A percentile compares a stretch with the other conserved stretches of the same genome.
These are phyloP conservation scores for Myriangium duriaei DNA, from an alignment of 2,329 filamentous ascomycete genomes.

Conservation along the genomic window DNA sequence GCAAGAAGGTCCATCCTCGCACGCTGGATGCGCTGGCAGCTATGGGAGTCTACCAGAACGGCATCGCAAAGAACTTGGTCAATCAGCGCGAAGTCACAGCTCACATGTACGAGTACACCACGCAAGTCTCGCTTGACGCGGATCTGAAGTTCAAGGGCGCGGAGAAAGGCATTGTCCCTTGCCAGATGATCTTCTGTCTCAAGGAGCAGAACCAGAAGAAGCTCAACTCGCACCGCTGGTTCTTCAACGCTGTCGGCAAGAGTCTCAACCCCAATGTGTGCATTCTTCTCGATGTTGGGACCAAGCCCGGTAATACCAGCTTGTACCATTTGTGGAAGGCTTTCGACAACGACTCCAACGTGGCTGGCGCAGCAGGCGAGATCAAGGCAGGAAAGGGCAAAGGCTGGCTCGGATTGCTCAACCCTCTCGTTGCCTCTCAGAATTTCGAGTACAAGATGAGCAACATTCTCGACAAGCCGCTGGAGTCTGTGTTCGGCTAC, in stretches of 20 bases:
- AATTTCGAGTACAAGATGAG: constrained; percentile 99
- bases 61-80: constrained; percentile 96
- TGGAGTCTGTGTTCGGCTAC: constrained; percentile 95
- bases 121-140: constrained; percentile 87
- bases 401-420: constrained; percentile 68
- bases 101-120: constrained; percentile 98
- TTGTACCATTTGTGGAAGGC: constrained; percentile 99
- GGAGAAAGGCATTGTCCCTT: constrained; percentile 96
- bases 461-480: constrained; percentile 93
- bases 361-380: constrained; percentile 91
- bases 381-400: constrained; percentile 95
- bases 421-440: constrained; percentile 89
- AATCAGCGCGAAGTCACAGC: constrained; percentile 92
- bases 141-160: constrained; percentile 98
- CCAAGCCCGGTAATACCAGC: constrained; percentile 74
- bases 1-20: constrained; percentile 82
- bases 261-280: constrained; percentile 92
- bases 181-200: constrained; percentile 95
- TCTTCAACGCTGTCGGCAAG: constrained; percentile 94
- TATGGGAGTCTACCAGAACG: constrained; percentile 95
- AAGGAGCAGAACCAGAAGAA: constrained; percentile 98
- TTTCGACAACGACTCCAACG: constrained; percentile 94
- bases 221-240: constrained; percentile 96
- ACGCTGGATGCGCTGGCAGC: constrained; percentile 90
- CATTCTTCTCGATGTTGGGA: constrained; percentile 92